These are phyloP conservation scores for Penicillium cataractarum DNA, from an alignment of 495 filamentous ascomycete species.

Conservation along the genomic window DNA sequence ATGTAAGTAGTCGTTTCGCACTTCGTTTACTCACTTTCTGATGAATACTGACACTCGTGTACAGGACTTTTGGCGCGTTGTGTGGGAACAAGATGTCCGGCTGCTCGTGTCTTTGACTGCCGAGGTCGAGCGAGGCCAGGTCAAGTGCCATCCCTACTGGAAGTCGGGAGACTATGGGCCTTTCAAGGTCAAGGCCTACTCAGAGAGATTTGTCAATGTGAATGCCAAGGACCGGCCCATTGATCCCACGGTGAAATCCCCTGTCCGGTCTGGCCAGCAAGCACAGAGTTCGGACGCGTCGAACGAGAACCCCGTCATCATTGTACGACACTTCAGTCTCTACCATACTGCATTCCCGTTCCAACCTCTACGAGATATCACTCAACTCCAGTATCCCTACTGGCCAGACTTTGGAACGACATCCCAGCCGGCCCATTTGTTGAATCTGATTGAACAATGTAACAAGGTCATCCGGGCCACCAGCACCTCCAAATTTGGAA, in stretches of 20 bases:
- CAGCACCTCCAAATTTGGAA: constrained; percentile 36
- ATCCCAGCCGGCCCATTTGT: constrained; percentile 81
- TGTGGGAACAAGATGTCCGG: constrained; percentile 95
- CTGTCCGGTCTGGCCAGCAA: constrained; percentile 21
- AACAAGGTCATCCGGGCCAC: constrained; percentile 55
- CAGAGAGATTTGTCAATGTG: constrained; percentile 78
- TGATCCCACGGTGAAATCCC: constrained; percentile 16
- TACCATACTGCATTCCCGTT: constrained; percentile 79
- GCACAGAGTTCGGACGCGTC: constrained; percentile 26
- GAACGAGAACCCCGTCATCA: constrained; percentile 69
- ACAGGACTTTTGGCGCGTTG: constrained; percentile 96
- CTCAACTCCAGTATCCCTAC: constrained; percentile 88
- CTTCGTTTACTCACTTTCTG: not conserved
- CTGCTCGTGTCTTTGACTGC: constrained; percentile 96
- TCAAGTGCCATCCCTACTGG: constrained; percentile 97
- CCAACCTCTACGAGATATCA: constrained; percentile 86
- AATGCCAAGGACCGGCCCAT: constrained; percentile 45
- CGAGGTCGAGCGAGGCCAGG: constrained; percentile 91
- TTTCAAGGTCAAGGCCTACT: constrained; percentile 74
- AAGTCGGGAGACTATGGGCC: constrained; percentile 76
- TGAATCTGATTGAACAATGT: constrained; percentile 84
- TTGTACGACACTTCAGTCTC: constrained; percentile 85
- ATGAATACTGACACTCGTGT: not conserved
- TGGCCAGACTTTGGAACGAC: constrained; percentile 98
- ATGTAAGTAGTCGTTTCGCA: constrained; percentile 57